A percentile compares a stretch with the other conserved stretches of the same genome.
These are phyloP conservation scores for Aspergillus tubingensis DNA, from an alignment of 2,329 filamentous ascomycete species.

Conservation along the genomic window DNA sequence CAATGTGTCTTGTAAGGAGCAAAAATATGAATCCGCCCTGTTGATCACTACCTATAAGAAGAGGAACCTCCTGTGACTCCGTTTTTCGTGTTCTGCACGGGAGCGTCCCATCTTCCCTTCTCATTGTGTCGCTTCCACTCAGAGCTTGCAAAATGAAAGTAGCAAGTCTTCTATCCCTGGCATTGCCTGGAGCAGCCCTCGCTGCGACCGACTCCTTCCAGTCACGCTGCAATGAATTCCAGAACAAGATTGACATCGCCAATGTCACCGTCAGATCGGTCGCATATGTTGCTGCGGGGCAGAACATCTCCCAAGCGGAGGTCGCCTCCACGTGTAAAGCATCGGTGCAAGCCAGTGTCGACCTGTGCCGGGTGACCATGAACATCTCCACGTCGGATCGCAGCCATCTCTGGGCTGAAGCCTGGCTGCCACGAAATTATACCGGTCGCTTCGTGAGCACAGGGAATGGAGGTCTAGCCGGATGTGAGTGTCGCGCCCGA, in stretches of 20 bases:
- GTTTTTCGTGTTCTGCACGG: neutral
- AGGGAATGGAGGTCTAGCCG: constrained; percentile 52
- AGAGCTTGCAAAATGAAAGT: neutral
- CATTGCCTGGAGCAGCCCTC: neutral
- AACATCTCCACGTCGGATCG: constrained; percentile 45
- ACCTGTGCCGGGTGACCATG: constrained; percentile 46
- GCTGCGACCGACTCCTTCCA: neutral
- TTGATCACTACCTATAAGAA: neutral
- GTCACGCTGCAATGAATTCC: neutral
- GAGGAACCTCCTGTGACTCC: neutral
- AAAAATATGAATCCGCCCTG: neutral
- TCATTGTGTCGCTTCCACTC: neutral
- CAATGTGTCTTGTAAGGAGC: neutral
- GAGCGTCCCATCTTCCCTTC: neutral
- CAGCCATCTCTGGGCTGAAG: constrained; percentile 51
- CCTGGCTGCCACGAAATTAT: constrained; percentile 52
- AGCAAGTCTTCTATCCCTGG: neutral
- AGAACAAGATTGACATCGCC: neutral
- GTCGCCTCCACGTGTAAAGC: neutral
- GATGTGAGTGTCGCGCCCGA: constrained; percentile 39
- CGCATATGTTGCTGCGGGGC: neutral
- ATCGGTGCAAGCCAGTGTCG: neutral
- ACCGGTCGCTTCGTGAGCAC: constrained; percentile 51
- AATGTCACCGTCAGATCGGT: constrained; percentile 1
- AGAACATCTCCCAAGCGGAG: constrained; percentile 1